Percentiles rank a stretch among this genome's conserved stretches.
Evolutionary conservation across 352 stramenopile species (phyloP).

Genomic region (Globisporangium paddicum): DNA sequence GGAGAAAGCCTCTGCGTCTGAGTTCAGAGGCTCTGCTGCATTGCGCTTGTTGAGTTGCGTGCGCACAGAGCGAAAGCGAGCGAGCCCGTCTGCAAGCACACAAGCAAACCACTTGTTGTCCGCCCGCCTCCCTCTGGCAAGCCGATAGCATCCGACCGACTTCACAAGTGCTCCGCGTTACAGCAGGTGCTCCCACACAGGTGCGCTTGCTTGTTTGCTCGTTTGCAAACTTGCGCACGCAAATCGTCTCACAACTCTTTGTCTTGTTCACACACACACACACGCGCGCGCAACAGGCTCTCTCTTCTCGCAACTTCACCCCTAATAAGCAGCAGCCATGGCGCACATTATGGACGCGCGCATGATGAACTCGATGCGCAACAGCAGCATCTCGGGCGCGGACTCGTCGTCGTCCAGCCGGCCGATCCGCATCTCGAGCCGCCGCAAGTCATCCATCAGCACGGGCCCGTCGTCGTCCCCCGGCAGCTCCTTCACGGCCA

Average conservation of each 20-base stretch:
- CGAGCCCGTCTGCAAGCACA: background rate
- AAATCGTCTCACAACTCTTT: background rate
- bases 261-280: background rate
- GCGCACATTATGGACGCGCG: conserved; percentile 62
- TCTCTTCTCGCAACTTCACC: no score
- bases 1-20: conserved; percentile 1
- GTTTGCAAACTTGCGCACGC: background rate
- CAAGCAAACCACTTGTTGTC: background rate
- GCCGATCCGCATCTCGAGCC: conserved; percentile 17
- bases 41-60: background rate
- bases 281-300: no score
- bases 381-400: conserved; percentile 25
- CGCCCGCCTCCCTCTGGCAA: background rate
- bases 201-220: conserved; percentile 2
- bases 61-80: background rate
- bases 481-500: conserved; percentile 14
- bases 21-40: conserved; percentile 3
- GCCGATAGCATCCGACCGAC: no score
- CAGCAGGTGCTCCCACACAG: background rate
- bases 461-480: conserved; percentile 13
- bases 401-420: conserved; percentile 10
- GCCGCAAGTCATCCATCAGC: conserved; percentile 48
- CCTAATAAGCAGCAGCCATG: conserved; percentile 28
- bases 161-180: background rate
- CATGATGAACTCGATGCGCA: conserved; percentile 46